Evolutionary conservation across 2,329 filamentous ascomycete species (phyloP).

Genomic region (Colletotrichum sansevieriae): DNA sequence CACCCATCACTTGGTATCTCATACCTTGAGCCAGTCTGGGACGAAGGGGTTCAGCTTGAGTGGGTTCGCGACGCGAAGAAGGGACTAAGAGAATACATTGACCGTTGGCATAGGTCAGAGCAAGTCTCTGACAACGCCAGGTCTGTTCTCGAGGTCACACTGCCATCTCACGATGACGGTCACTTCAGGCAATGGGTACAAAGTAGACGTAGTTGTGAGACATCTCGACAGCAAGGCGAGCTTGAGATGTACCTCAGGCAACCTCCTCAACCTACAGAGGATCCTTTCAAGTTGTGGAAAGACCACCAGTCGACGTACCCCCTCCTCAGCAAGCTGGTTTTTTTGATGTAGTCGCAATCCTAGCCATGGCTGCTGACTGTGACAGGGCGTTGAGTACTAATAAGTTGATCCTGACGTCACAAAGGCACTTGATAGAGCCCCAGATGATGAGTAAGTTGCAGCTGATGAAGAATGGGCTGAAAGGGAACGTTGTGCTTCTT

Average conservation of each 20-base stretch:
- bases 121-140: neutral
- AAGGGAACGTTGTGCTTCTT: neutral
- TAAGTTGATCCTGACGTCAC: neutral
- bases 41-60: neutral
- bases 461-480: neutral
- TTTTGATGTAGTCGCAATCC: neutral
- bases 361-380: neutral
- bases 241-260: neutral
- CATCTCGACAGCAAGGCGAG: neutral
- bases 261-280: neutral
- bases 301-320: neutral
- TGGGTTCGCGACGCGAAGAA: neutral
- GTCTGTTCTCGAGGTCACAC: neutral
- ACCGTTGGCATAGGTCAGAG: neutral
- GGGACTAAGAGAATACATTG: neutral
- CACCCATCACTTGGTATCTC: neutral
- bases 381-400: neutral
- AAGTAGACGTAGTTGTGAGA: neutral
- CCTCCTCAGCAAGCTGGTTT: neutral
- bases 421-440: neutral
- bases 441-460: neutral
- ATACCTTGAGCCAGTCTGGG: neutral
- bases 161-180: neutral
- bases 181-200: neutral
- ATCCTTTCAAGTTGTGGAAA: neutral